These are phyloP conservation scores for Leccinum broughii DNA, from an alignment of 768 basidiomycete species.

Conservation along the genomic window DNA sequence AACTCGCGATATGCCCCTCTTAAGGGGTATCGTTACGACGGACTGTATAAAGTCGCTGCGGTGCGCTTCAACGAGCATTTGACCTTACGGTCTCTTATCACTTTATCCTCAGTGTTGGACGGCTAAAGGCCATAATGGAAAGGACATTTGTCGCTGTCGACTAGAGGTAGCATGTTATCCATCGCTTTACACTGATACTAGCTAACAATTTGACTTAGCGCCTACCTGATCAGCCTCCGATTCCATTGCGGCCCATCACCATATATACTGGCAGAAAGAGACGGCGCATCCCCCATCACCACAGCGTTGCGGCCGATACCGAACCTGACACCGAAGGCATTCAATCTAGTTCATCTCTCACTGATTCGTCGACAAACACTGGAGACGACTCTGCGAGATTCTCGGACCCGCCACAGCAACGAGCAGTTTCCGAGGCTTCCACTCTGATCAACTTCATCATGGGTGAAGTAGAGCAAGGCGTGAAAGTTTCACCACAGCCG, in stretches of 20 bases:
- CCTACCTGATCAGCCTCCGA: conserved; percentile 25
- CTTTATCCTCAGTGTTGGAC: conserved; percentile 22
- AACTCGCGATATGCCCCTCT: conserved; percentile 29
- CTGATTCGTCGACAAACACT: not conserved
- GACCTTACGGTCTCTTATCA: not conserved
- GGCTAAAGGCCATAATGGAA: conserved; percentile 12
- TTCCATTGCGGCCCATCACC: conserved; percentile 9
- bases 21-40: conserved; percentile 32
- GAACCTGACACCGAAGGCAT: not conserved
- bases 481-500: not conserved
- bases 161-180: conserved; percentile 20
- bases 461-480: not conserved
- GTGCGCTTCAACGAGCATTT: conserved; percentile 9
- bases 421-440: not conserved
- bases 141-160: conserved; percentile 27
- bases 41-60: conserved; percentile 26
- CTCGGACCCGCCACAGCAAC: not conserved
- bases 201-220: conserved; percentile 19
- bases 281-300: not conserved
- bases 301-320: not conserved
- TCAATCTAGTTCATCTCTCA: not conserved
- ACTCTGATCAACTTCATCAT: not conserved
- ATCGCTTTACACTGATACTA: not conserved
- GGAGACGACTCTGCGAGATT: too few species aligned
- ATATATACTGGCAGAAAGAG: not conserved